Evolutionary conservation across 345 rosid genomes (phyloP), one percentile per base, ranked within the genome.

Genomic region (Populus simonii): DNA sequence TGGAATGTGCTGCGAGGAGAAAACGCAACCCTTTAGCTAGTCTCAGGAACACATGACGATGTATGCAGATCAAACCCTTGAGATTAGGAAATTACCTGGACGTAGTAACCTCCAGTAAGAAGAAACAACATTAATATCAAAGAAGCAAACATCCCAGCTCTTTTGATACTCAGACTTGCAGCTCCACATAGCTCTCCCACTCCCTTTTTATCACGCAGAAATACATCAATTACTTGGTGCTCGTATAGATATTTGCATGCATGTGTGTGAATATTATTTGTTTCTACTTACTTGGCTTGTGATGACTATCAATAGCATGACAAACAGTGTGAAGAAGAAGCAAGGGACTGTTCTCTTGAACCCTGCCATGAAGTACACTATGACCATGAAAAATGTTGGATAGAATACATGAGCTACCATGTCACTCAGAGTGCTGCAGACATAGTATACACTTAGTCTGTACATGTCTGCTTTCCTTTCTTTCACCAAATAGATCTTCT

Each of bases 401-500:
- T 96, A 96, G 16, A 92, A 84, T 33, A 96, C 90, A 83, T 96
- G 98, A 72, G 97, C 97, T 79, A 90, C 74, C 97, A 96, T 93
- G 86, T 96, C 99, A 76, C 97, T 90, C 20, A 96, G 84, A 25
- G 98, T 93, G 88, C 98, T 93, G 86, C 98, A 91, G 1, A 74
- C 90, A 39, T 93, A 96, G 84, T 91, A 96, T 57, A 88, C 97
- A 29, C 99, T 96, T 78, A 96, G 78, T 85, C 92, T 91, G 83
- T 96, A 96, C 99, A 96, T 96, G 73, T 96, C 99, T 74, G 97
- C 97, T 88, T 89, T 90, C 85, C 94, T 87, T 85, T 96, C 99
- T 83, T 92, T 93, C 86, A 93, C 98, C 83, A 96, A 69, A 81
- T 90, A 94, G 31, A 86, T 83, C 86, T 92, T 96, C 85, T 93